Evolutionary conservation across 805 yeast genomes (phyloP), one percentile per base, ranked within the genome.

Genomic region (Dipodascus geniculatus): DNA sequence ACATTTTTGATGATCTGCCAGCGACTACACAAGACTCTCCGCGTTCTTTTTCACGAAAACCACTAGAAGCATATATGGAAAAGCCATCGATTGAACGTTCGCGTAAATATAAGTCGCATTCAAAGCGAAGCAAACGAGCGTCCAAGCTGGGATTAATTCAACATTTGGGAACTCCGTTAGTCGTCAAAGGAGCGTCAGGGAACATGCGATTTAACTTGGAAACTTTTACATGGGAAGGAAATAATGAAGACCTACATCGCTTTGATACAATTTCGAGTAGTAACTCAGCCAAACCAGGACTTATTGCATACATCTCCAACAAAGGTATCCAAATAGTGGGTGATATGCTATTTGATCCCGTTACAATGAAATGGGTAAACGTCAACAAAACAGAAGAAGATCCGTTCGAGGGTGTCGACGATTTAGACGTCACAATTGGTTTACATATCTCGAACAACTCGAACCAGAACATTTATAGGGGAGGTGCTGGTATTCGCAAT

Each of bases 191-290:
- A 16, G 48, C 51, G 11, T 38, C 51, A 49, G 71, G 72, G 2
- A 69, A 70, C 42, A 80, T 83, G 82, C 71, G 69, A 49, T 83
- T 72, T 60, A 81, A 83, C 58, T 75, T 82, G 1, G 65, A 65
- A 16, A 69, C 73, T 50, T 71, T 71, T 58, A 68, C 70, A 48
- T 83, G 87, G 88, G 82, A 78, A 59, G 87, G 87, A 2, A 82
- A 82, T 60, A 84, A 82, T 42, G 74, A 72, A 28, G 85, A 80
- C 22, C 64, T 80, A 50, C 59, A 71, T 33, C 70, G 74, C 44
- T 82, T 82, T 62, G 83, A 82, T 42, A 49, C 57, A 1, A 49
- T 63, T 38, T 38, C 44, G 14, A 38, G 20, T 17, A 38, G 20
- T 17, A 56, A 61, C 2, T 55, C 55, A 55, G 57, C 57, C 50